A percentile compares a stretch with the other conserved stretches of the same genome.
These are phyloP conservation scores for Leccinum disarticulatum DNA, from an alignment of 768 basidiomycete species.

Conservation along the genomic window DNA sequence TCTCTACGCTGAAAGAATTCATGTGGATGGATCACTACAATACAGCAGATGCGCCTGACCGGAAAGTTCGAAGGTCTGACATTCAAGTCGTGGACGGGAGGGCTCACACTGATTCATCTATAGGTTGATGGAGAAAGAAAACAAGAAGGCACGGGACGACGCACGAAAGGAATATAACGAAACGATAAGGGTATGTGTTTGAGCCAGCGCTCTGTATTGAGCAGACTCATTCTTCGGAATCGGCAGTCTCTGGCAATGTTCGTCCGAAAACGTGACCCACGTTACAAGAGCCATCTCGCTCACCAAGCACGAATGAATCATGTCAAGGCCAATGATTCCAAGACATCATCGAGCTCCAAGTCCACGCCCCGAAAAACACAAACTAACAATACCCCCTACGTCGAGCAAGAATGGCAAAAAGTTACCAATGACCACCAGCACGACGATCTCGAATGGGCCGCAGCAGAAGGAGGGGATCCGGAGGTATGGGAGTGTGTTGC, in stretches of 20 bases:
- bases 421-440: conserved; percentile 37
- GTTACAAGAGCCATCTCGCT: conserved; percentile 68
- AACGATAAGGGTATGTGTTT: conserved; percentile 68
- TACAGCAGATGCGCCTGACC: conserved; percentile 78
- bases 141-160: conserved; percentile 88
- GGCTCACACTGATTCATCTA: not conserved
- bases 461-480: conserved; percentile 64
- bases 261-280: conserved; percentile 84
- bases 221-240: not conserved
- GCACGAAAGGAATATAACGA: conserved; percentile 92
- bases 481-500: conserved; percentile 97
- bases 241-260: conserved; percentile 70
- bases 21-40: conserved; percentile 87
- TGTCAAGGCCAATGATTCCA: conserved; percentile 29
- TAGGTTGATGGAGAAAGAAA: conserved; percentile 94
- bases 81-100: not conserved
- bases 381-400: conserved; percentile 43
- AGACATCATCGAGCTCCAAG: conserved; percentile 27
- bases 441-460: conserved; percentile 71
- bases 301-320: conserved; percentile 43
- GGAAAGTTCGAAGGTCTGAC: conserved; percentile 71
- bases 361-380: conserved; percentile 29
- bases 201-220: not conserved
- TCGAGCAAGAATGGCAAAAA: conserved; percentile 92
- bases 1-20: conserved; percentile 86